A percentile compares a stretch with the other conserved stretches of the same genome.
These are phyloP conservation scores for Fragaria iinumae DNA, from an alignment of 306 rosid species.

Conservation along the genomic window DNA sequence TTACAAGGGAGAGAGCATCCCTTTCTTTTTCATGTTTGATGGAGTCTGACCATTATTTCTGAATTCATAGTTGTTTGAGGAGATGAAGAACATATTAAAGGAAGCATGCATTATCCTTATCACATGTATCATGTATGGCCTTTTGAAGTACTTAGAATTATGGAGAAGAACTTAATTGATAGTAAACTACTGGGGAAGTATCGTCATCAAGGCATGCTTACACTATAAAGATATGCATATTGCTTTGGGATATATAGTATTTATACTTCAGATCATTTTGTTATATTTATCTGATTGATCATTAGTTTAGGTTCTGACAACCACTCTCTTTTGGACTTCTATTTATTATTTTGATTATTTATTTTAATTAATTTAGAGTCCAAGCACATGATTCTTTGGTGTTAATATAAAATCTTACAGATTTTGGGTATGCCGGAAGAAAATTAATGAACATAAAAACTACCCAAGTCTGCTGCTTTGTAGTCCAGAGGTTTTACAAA, in stretches of 20 bases:
- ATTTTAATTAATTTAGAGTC: background rate
- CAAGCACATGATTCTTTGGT: background rate
- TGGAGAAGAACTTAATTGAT: too few relatives aligned
- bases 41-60: background rate
- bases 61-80: background rate
- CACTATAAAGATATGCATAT: background rate
- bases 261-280: background rate
- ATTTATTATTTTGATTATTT: background rate
- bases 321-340: background rate
- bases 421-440: background rate
- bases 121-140: background rate
- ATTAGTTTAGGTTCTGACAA: constrained; percentile 3
- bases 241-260: background rate
- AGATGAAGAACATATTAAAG: background rate
- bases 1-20: background rate
- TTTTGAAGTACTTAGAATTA: background rate
- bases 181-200: background rate
- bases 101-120: background rate
- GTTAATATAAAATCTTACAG: background rate
- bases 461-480: background rate
- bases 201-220: background rate
- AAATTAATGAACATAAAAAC: background rate
- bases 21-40: background rate
- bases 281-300: background rate
- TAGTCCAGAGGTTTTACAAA: background rate